Percentiles rank a stretch among this genome's conserved stretches.
Evolutionary conservation across 306 rosid species (phyloP).

Genomic region (Echinosophora koreensis): DNA sequence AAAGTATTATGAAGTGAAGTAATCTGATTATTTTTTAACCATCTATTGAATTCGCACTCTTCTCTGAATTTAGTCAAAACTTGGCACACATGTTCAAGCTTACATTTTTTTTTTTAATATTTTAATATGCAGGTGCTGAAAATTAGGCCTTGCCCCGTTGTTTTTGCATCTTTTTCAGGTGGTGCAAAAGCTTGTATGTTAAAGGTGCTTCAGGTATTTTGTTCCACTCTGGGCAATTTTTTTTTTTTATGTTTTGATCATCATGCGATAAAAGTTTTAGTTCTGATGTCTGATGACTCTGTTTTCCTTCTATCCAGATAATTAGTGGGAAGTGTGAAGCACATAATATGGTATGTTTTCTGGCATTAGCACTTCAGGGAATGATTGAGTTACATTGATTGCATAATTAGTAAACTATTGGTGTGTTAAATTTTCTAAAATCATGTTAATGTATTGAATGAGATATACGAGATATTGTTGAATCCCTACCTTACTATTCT

Average conservation of each 20-base stretch:
- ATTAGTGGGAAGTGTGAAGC: conserved; percentile 68
- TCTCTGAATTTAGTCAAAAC: conserved; percentile 3
- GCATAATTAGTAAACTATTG: conserved; percentile 16
- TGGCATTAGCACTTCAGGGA: conserved; percentile 36
- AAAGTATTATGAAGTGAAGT: conserved; percentile 26
- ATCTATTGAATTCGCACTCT: conserved; percentile 3
- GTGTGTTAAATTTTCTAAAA: background rate
- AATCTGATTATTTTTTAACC: background rate
- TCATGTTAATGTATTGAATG: conserved; percentile 8
- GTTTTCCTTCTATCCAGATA: conserved; percentile 66
- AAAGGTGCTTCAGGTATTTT: conserved; percentile 84
- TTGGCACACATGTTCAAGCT: conserved; percentile 34
- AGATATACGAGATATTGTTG: background rate
- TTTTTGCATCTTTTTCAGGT: conserved; percentile 90
- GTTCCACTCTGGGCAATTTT: conserved; percentile 9
- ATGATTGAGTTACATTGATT: conserved; percentile 36
- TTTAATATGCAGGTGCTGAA: conserved; percentile 71
- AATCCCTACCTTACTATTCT: conserved; percentile 2
- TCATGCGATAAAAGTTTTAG: conserved; percentile 13
- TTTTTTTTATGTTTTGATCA: conserved; percentile 11
- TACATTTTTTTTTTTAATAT: conserved; percentile 31
- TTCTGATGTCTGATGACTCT: conserved; percentile 35
- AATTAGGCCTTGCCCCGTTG: conserved; percentile 80
- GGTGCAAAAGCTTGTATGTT: conserved; percentile 91
- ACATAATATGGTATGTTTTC: conserved; percentile 70